Evolutionary conservation across 2,329 filamentous ascomycete genomes (phyloP).

Genomic region (Amylocarpus encephaloides): DNA sequence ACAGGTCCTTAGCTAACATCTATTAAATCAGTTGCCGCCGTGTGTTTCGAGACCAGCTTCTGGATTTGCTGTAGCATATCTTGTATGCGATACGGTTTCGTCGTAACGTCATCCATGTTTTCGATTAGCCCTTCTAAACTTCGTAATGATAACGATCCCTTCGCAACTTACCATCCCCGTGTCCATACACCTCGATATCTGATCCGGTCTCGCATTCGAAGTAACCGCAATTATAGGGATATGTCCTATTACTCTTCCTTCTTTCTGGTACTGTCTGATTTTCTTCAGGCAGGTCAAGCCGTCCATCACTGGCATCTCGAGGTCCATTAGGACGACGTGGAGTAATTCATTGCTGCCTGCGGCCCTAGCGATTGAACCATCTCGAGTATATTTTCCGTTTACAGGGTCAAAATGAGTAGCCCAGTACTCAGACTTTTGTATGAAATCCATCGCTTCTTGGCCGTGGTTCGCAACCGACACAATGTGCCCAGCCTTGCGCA

Average conservation of each 20-base stretch:
- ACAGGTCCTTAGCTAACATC: no score
- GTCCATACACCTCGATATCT: conserved; percentile 60
- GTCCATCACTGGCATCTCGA: conserved; percentile 80
- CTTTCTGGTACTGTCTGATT: conserved; percentile 60
- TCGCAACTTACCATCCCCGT: conserved; percentile 58
- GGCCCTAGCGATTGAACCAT: background rate
- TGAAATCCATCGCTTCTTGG: conserved; percentile 50
- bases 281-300: conserved; percentile 64
- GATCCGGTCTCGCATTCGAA: conserved; percentile 68
- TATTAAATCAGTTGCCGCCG: background rate
- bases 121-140: conserved; percentile 4
- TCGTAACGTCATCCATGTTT: conserved; percentile 20
- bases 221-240: conserved; percentile 71
- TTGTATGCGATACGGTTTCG: conserved; percentile 22
- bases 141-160: background rate
- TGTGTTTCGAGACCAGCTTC: conserved; percentile 11
- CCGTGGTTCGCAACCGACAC: conserved; percentile 60
- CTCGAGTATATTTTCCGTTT: background rate
- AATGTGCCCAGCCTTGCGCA: conserved; percentile 50
- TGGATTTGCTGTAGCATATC: conserved; percentile 24
- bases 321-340: conserved; percentile 54
- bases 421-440: conserved; percentile 53
- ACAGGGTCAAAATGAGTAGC: background rate
- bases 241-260: conserved; percentile 52
- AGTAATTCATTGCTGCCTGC: conserved; percentile 14